A percentile compares a stretch with the other conserved stretches of the same genome.
phyloP scores from a whole-genome alignment of 2,329 filamentous ascomycete species.

The Malbranchea cinnamomea region DNA sequence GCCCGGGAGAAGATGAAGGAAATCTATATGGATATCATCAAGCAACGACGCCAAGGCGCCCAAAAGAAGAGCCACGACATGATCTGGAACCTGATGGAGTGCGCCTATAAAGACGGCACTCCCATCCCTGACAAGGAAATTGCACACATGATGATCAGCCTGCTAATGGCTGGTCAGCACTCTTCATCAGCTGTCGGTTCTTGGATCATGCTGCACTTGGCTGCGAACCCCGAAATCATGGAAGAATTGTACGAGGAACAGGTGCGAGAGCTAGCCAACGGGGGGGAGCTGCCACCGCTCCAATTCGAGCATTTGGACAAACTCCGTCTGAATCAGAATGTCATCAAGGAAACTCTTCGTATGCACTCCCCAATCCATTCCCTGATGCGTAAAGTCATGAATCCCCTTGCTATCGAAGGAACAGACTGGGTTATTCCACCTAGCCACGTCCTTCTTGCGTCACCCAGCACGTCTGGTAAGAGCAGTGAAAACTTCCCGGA shows the following conservation, averaged over 20 bases:
- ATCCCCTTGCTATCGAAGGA: constrained; percentile 41
- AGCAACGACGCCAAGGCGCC: constrained; percentile 38
- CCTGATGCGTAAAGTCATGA: constrained; percentile 58
- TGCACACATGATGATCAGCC: constrained; percentile 73
- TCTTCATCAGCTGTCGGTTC: constrained; percentile 62
- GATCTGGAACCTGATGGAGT: constrained; percentile 66
- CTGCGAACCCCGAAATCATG: constrained; percentile 51
- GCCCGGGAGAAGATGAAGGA: constrained; percentile 56
- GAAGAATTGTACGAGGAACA: constrained; percentile 60
- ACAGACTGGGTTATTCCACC: constrained; percentile 59
- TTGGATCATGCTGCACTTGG: constrained; percentile 63
- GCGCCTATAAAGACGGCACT: constrained; percentile 58
- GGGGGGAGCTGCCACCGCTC: constrained; percentile 38
- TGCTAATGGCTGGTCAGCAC: constrained; percentile 75
- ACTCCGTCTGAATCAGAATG: constrained; percentile 46
- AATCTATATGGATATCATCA: constrained; percentile 58
- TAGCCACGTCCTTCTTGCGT: constrained; percentile 62
- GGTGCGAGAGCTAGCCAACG: constrained; percentile 35
- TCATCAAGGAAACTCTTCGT: constrained; percentile 58
- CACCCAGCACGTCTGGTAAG: constrained; percentile 53
- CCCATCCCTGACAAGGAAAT: constrained; percentile 59
- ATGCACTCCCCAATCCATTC: constrained; percentile 59
- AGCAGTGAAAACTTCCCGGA: constrained; percentile 48
- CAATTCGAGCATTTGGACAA: constrained; percentile 45
- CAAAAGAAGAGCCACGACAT: constrained; percentile 45